These are phyloP conservation scores for Eimeria tenella DNA, from an alignment of 169 alveolate species.

Conservation along the genomic window DNA sequence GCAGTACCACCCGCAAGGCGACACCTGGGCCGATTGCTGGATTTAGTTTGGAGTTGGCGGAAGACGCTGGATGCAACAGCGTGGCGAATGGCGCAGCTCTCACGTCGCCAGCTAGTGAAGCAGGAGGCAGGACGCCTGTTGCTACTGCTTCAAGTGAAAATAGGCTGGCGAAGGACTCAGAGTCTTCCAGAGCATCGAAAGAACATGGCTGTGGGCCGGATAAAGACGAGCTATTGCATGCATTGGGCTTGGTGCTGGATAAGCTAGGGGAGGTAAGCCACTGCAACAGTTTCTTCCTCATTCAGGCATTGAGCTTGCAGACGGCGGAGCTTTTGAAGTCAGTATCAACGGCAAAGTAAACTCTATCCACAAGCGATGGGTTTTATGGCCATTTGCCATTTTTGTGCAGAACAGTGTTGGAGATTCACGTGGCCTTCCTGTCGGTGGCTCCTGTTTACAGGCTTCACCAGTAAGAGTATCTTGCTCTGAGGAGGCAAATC, in stretches of 20 bases:
- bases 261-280: constrained; percentile 42
- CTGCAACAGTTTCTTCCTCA: not conserved
- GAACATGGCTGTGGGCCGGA: constrained; percentile 4
- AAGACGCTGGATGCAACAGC: not conserved
- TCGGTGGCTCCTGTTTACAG: not conserved
- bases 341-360: not conserved
- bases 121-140: constrained; percentile 9
- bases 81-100: constrained; percentile 26
- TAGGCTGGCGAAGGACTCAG: not conserved
- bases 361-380: too few relatives aligned
- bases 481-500: not conserved
- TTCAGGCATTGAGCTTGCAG: too few relatives aligned
- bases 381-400: not conserved
- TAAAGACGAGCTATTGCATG: constrained; percentile 20
- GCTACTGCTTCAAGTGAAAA: not conserved
- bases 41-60: not conserved
- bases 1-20: constrained; percentile 37
- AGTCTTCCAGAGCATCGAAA: constrained; percentile 6
- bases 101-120: not conserved
- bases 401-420: constrained; percentile 4
- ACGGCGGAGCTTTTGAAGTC: not conserved
- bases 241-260: constrained; percentile 24
- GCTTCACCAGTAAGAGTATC: constrained; percentile 9
- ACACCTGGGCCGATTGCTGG: not conserved
- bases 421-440: not conserved